Conservation (phyloP, 495 filamentous ascomycete genomes). For the Terfezia boudieri region DNA sequence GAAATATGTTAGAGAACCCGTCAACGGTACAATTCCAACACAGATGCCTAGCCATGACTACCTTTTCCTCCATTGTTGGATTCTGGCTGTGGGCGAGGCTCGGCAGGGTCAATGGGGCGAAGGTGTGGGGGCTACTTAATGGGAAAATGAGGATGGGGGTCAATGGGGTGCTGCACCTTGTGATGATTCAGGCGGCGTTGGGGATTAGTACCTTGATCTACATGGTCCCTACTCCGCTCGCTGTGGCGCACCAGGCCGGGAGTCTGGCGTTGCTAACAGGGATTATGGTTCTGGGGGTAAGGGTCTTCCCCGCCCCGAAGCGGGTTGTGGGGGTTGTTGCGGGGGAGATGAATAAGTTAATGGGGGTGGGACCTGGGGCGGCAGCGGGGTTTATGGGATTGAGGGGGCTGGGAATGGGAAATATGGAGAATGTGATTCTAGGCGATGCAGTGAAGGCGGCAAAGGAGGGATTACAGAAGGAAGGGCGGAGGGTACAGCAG, state of each 20-base stretch:
- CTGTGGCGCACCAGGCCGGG: constrained; percentile 84
- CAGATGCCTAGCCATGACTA: constrained; percentile 71
- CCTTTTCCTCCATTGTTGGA: constrained; percentile 57
- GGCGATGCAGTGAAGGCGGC: too few relatives aligned
- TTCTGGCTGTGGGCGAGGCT: constrained; percentile 57
- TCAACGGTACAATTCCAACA: constrained; percentile 87
- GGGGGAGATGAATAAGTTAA: too few relatives aligned
- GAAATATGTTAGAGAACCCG: constrained; percentile 92
- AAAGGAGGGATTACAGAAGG: too few relatives aligned
- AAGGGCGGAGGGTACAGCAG: too few relatives aligned
- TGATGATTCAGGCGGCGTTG: constrained; percentile 55
- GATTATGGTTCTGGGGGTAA: constrained; percentile 42
- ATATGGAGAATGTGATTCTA: too few relatives aligned
- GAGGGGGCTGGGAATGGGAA: too few relatives aligned
- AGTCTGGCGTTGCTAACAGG: constrained; percentile 67
- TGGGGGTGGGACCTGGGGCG: too few relatives aligned
- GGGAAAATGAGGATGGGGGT: constrained; percentile 43
- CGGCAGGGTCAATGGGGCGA: constrained; percentile 29
- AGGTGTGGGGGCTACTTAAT: constrained; percentile 30
- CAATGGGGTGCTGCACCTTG: constrained; percentile 61
- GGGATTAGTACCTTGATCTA: constrained; percentile 83
- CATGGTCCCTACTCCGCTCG: constrained; percentile 69
- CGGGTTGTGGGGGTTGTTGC: too few relatives aligned
- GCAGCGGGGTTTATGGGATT: too few relatives aligned
- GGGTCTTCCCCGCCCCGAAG: too few relatives aligned